Evolutionary conservation across 352 stramenopile species (phyloP).

Genomic region (Pythium apleroticum): DNA sequence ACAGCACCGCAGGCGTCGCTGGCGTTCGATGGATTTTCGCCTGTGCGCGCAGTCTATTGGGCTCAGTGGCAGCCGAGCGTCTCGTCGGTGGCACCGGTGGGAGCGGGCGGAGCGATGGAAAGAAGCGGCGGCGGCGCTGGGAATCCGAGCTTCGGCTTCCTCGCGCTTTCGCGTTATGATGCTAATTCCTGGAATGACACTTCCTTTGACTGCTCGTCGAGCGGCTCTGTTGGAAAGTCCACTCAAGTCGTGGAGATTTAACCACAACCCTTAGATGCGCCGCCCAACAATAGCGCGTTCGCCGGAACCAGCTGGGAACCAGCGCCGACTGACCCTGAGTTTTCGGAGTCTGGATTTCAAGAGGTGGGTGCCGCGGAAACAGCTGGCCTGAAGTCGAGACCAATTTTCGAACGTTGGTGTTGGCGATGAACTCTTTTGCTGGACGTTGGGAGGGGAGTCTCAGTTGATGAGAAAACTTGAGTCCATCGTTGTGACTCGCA

Average conservation of each 20-base stretch:
- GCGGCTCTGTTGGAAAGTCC: background rate
- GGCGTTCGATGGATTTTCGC: constrained; percentile 5
- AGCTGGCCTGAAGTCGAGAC: background rate
- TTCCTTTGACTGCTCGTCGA: background rate
- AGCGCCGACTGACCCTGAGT: background rate
- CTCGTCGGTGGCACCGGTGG: background rate
- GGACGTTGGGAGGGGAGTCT: background rate
- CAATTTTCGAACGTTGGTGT: background rate
- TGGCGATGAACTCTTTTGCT: background rate
- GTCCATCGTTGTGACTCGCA: background rate
- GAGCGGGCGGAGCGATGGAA: background rate
- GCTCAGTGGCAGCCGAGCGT: background rate
- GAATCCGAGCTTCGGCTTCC: constrained; percentile 16
- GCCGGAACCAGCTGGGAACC: constrained; percentile 20
- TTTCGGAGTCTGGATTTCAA: background rate
- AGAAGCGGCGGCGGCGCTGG: constrained; percentile 3
- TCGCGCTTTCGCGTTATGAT: constrained; percentile 14
- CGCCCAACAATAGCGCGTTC: constrained; percentile 9
- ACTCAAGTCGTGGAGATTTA: constrained; percentile 9
- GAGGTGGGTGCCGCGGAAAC: background rate
- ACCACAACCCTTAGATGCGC: constrained; percentile 10
- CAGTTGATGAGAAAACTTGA: background rate
- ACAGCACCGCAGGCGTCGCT: background rate
- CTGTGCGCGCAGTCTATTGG: background rate
- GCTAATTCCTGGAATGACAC: background rate